Evolutionary conservation across 192 early-diverging fungal species (phyloP).

Genomic region (Polychytrium aggregatum): DNA sequence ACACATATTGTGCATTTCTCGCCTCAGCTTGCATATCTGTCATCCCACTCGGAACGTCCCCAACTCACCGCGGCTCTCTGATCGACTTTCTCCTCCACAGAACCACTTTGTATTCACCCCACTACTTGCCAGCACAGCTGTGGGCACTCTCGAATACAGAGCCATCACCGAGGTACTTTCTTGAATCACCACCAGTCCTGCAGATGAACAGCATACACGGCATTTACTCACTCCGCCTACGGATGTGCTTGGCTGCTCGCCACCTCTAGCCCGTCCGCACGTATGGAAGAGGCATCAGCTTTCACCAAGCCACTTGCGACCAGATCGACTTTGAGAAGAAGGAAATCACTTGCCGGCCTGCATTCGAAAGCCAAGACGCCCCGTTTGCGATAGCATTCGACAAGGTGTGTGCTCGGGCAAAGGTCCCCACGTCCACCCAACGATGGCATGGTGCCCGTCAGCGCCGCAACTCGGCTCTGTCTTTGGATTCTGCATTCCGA

Average conservation of each 20-base stretch:
- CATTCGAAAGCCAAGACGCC: slow-evolving; percentile 14
- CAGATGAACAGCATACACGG: too few species aligned
- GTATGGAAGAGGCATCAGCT: slow-evolving; percentile 23
- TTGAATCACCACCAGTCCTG: too few species aligned
- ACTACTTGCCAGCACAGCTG: slow-evolving; percentile 53
- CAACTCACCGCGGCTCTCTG: background rate
- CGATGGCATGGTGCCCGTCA: too few species aligned
- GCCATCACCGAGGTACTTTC: slow-evolving; percentile 59
- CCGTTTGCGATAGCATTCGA: slow-evolving; percentile 63
- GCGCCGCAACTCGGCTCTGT: too few species aligned
- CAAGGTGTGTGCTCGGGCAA: slow-evolving; percentile 27
- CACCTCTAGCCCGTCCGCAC: too few species aligned
- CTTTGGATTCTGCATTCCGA: too few species aligned
- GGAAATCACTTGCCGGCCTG: slow-evolving; percentile 13
- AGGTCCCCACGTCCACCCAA: too few species aligned
- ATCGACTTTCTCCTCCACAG: background rate
- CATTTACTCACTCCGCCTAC: too few species aligned
- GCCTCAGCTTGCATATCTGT: too few species aligned
- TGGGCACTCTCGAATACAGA: slow-evolving; percentile 78
- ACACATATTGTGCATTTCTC: too few species aligned
- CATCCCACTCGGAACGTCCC: too few species aligned
- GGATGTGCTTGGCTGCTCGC: too few species aligned
- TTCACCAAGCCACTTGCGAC: slow-evolving; percentile 56
- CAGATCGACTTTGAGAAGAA: slow-evolving; percentile 34
- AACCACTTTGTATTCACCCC: slow-evolving; percentile 86